phyloP scores from a whole-genome alignment of 1,284 basidiomycete genomes.

The Thelephora terrestris region DNA sequence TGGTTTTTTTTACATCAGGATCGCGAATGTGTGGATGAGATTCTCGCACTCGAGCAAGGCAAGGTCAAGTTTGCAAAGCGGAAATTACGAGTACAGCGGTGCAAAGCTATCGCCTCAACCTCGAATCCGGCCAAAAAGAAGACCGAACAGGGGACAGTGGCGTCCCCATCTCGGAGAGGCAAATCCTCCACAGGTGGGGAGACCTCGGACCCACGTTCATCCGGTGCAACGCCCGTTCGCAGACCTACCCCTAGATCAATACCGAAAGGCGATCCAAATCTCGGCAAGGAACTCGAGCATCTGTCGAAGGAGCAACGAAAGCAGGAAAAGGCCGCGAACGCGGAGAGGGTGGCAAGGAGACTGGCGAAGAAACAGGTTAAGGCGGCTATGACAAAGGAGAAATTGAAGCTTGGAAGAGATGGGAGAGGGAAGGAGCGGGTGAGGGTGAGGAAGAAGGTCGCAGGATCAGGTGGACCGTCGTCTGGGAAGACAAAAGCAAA shows the following conservation, averaged over 20 bases:
- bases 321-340: conserved; percentile 65
- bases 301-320: conserved; percentile 85
- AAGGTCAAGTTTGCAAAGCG: conserved; percentile 87
- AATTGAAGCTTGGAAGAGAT: conserved; percentile 29
- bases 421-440: conserved; percentile 40
- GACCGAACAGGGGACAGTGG: conserved; percentile 9
- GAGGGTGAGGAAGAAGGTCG: conserved; percentile 28
- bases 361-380: conserved; percentile 83
- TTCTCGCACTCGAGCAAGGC: conserved; percentile 63
- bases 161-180: conserved; percentile 13
- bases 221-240: background rate
- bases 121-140: conserved; percentile 32
- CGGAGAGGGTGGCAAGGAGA: conserved; percentile 71
- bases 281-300: conserved; percentile 68
- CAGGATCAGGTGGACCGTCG: conserved; percentile 12
- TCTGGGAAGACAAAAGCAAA: conserved; percentile 19
- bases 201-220: background rate
- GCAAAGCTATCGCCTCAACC: conserved; percentile 34
- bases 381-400: conserved; percentile 37
- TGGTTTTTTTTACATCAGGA: conserved; percentile 40
- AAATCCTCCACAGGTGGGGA: conserved; percentile 8
- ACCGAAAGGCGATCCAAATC: conserved; percentile 70
- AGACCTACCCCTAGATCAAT: conserved; percentile 15
- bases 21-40: conserved; percentile 80
- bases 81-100: conserved; percentile 77